phyloP scores from a whole-genome alignment of 1,139 yeast species.

The Taphrina confusa region DNA sequence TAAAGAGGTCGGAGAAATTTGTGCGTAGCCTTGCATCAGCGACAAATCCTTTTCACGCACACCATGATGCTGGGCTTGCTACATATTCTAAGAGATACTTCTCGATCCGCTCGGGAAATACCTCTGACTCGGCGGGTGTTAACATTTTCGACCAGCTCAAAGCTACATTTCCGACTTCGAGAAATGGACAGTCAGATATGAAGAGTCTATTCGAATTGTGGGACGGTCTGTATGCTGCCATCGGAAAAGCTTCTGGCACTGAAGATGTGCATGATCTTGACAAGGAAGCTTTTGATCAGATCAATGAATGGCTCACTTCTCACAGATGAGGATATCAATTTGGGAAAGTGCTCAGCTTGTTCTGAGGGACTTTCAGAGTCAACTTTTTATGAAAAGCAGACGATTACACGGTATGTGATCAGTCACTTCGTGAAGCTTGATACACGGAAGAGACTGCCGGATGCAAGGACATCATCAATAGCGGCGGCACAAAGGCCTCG shows the following conservation, averaged over 20 bases:
- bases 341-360: too few species aligned
- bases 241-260: constrained; percentile 47
- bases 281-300: constrained; percentile 48
- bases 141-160: constrained; percentile 36
- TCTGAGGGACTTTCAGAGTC: too few species aligned
- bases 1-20: constrained; percentile 49
- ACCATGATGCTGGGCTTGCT: constrained; percentile 51
- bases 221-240: constrained; percentile 44
- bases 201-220: constrained; percentile 51
- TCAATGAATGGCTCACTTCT: constrained; percentile 51
- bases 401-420: too few species aligned
- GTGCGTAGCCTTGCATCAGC: constrained; percentile 61
- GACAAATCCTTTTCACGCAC: constrained; percentile 62
- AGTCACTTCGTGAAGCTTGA: too few species aligned
- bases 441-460: too few species aligned
- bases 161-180: constrained; percentile 45
- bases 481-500: too few species aligned
- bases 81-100: constrained; percentile 48
- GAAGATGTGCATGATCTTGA: constrained; percentile 48
- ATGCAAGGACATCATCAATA: too few species aligned
- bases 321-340: neutral
- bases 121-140: constrained; percentile 32
- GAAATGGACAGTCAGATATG: constrained; percentile 51
- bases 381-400: too few species aligned
- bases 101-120: constrained; percentile 43